Evolutionary conservation across 345 rosid species (phyloP).

Genomic region (Eucalyptus sp.): DNA sequence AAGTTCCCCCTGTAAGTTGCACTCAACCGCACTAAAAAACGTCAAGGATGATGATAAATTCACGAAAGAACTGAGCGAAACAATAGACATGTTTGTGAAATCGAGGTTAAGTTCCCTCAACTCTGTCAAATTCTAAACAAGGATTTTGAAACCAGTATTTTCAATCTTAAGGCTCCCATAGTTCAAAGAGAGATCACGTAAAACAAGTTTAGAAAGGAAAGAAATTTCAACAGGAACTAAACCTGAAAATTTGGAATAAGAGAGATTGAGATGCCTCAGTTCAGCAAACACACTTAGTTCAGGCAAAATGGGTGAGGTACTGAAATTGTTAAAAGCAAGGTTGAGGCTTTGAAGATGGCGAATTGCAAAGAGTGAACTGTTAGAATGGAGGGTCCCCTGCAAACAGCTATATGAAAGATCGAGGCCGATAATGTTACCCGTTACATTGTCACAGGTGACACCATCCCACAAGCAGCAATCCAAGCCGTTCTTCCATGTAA

Average conservation of each 20-base stretch:
- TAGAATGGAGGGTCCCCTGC: not conserved
- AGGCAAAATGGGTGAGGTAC: not conserved
- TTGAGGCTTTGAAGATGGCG: not conserved
- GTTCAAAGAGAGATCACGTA: not conserved
- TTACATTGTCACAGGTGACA: not conserved
- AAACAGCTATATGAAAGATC: not conserved
- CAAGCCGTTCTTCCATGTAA: not conserved
- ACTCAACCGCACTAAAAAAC: rapidly evolving
- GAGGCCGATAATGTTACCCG: not conserved
- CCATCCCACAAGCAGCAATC: not conserved
- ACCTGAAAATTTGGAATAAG: not conserved
- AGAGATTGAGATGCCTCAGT: not conserved
- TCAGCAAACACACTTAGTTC: not conserved
- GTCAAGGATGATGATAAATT: not conserved
- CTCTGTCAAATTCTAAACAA: not conserved
- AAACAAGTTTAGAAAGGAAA: not conserved
- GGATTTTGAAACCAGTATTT: not conserved
- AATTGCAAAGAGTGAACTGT: not conserved
- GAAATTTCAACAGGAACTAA: not conserved
- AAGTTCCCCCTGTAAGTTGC: rapidly evolving
- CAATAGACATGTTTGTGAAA: not conserved
- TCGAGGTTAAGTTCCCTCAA: not conserved
- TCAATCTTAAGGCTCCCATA: not conserved
- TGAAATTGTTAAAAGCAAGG: not conserved
- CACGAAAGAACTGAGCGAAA: not conserved